These are phyloP conservation scores for Polygonum aviculare DNA, from an alignment of 148 eudicot species.

Conservation along the genomic window DNA sequence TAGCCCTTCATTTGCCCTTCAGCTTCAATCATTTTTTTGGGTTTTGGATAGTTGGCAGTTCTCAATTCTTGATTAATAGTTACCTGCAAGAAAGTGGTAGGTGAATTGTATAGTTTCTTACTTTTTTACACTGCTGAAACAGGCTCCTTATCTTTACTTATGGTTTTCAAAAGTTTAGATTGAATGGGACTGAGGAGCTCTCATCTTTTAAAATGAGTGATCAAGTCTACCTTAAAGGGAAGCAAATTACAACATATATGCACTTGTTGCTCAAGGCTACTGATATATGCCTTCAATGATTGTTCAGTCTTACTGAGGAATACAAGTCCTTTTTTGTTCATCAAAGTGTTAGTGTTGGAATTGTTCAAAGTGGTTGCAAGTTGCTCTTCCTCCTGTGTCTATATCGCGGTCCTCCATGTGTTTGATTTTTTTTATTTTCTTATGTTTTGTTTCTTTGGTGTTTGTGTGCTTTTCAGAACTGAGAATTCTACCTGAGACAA, in stretches of 20 bases:
- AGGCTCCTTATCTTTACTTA: neutral
- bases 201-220: constrained; percentile 3
- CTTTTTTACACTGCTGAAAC: neutral
- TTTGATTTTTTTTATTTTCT: neutral
- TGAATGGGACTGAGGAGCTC: constrained; percentile 5
- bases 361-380: too few relatives aligned
- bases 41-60: neutral
- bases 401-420: neutral
- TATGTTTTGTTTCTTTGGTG: neutral
- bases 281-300: neutral
- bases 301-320: neutral
- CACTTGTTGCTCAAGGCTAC: neutral
- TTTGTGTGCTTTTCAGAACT: constrained; percentile 4
- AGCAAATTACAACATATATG: neutral
- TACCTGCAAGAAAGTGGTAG: constrained; percentile 2
- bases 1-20: neutral
- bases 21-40: neutral
- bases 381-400: neutral
- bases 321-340: neutral
- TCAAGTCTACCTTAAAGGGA: constrained; percentile 6
- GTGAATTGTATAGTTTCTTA: neutral
- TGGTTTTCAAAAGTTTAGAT: neutral
- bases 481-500: neutral
- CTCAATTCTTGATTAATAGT: neutral
- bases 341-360: neutral